phyloP scores from a whole-genome alignment of 495 filamentous ascomycete genomes.

The Daldinia decipiens region DNA sequence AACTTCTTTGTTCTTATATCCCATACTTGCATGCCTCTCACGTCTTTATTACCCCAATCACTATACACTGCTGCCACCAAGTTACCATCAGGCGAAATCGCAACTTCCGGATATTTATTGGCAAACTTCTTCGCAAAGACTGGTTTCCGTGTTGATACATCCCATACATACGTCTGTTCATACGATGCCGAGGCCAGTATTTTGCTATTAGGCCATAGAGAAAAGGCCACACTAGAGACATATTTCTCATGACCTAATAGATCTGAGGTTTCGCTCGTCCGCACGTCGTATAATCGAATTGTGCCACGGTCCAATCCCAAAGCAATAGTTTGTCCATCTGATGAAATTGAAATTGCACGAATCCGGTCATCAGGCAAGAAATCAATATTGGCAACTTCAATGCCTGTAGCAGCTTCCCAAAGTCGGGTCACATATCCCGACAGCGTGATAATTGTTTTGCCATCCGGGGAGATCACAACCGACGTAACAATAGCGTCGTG shows the following conservation, averaged over 20 bases:
- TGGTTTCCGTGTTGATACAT: conserved; percentile 5
- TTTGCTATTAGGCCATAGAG: not conserved
- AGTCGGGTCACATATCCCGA: conserved; percentile 5
- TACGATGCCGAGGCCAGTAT: conserved; percentile 10
- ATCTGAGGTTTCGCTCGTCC: conserved; percentile 11
- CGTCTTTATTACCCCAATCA: too few relatives aligned
- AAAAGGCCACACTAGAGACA: not conserved
- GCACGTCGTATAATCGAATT: conserved; percentile 16
- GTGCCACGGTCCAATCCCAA: not conserved
- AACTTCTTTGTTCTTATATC: not conserved
- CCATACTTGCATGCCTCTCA: conserved; percentile 15
- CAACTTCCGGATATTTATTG: too few relatives aligned
- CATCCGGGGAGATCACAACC: conserved; percentile 2
- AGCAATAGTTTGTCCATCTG: conserved; percentile 19
- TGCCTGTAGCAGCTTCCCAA: conserved; percentile 26
- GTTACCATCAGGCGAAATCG: conserved; percentile 5
- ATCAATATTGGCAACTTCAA: not conserved
- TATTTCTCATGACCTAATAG: not conserved
- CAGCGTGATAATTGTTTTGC: conserved; percentile 16
- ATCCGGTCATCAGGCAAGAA: too few relatives aligned
- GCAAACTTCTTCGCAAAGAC: too few relatives aligned
- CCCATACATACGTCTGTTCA: conserved; percentile 4
- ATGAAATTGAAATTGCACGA: not conserved
- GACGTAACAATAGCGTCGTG: too few relatives aligned
- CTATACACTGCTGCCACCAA: not conserved